A percentile compares a stretch with the other conserved stretches of the same genome.
Evolutionary conservation across 2,329 filamentous ascomycete species (phyloP).

Genomic region (Diaporthe caulivora): DNA sequence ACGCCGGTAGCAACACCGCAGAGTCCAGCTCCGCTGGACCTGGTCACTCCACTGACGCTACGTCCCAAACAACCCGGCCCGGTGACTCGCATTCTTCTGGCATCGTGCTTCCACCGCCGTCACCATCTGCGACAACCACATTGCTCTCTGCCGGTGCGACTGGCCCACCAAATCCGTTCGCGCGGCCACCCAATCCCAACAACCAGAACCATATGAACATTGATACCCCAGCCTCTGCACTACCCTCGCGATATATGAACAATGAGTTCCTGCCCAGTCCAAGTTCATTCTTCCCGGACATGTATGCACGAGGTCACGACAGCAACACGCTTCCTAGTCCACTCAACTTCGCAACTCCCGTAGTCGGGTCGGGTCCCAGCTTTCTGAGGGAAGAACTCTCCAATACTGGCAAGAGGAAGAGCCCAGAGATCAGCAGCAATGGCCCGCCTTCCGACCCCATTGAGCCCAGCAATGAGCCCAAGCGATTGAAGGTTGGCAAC

Average conservation of each 20-base stretch:
- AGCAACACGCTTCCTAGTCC: conserved; percentile 93
- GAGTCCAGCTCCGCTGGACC: conserved; percentile 73
- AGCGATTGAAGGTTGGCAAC: conserved; percentile 65
- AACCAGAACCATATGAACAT: conserved; percentile 67
- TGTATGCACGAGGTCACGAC: conserved; percentile 80
- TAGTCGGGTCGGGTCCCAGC: conserved; percentile 71
- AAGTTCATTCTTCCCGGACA: conserved; percentile 92
- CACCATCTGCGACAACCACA: conserved; percentile 82
- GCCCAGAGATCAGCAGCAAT: conserved; percentile 62
- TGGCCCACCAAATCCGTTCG: conserved; percentile 95
- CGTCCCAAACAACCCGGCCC: conserved; percentile 66
- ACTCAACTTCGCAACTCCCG: conserved; percentile 90
- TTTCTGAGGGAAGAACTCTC: conserved; percentile 69
- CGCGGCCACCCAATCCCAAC: conserved; percentile 76
- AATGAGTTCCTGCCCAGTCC: conserved; percentile 91
- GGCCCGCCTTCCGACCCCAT: conserved; percentile 55
- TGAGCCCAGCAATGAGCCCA: conserved; percentile 61
- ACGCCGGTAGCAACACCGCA: conserved; percentile 77
- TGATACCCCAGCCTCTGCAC: conserved; percentile 88
- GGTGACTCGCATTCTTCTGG: conserved; percentile 72
- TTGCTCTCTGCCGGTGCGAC: conserved; percentile 91
- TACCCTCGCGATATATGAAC: conserved; percentile 91
- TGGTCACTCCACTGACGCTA: conserved; percentile 68
- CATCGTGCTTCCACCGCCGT: conserved; percentile 91
- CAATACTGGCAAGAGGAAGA: conserved; percentile 65